Percentiles rank a stretch among this genome's conserved stretches.
Conservation (phyloP, 192 early-diverging fungal species). For the Rhizoclosmatium globosum region DNA sequence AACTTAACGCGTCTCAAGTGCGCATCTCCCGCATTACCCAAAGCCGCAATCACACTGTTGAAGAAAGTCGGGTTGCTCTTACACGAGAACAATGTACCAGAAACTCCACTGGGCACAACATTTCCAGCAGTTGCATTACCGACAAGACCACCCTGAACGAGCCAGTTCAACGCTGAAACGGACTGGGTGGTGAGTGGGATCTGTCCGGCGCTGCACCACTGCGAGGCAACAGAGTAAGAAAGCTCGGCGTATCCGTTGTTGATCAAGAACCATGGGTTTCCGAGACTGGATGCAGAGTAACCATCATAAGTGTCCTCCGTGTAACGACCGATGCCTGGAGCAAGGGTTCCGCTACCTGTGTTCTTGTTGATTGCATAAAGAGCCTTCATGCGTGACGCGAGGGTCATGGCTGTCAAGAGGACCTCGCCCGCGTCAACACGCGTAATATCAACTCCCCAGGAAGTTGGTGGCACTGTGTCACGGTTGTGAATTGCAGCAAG, state of each 20-base stretch:
- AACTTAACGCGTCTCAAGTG: conserved; percentile 62
- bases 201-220: not conserved
- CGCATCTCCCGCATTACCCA: conserved; percentile 53
- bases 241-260: conserved; percentile 69
- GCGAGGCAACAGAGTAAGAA: conserved; percentile 31
- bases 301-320: conserved; percentile 82
- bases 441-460: not conserved
- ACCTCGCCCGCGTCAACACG: conserved; percentile 2
- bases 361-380: conserved; percentile 62
- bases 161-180: conserved; percentile 3
- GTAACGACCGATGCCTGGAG: conserved; percentile 77
- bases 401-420: conserved; percentile 5
- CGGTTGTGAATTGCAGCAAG: conserved; percentile 60
- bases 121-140: conserved; percentile 7
- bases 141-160: not conserved
- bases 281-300: conserved; percentile 43
- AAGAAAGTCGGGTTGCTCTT: conserved; percentile 26
- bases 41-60: conserved; percentile 44
- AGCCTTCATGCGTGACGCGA: conserved; percentile 35
- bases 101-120: not conserved
- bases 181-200: not conserved
- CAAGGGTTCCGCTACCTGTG: conserved; percentile 26
- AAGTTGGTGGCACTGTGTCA: not conserved
- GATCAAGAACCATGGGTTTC: conserved; percentile 81
- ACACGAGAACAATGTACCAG: not conserved